Evolutionary conservation across 495 filamentous ascomycete species (phyloP).

Genomic region (Lepidopterella palustris): DNA sequence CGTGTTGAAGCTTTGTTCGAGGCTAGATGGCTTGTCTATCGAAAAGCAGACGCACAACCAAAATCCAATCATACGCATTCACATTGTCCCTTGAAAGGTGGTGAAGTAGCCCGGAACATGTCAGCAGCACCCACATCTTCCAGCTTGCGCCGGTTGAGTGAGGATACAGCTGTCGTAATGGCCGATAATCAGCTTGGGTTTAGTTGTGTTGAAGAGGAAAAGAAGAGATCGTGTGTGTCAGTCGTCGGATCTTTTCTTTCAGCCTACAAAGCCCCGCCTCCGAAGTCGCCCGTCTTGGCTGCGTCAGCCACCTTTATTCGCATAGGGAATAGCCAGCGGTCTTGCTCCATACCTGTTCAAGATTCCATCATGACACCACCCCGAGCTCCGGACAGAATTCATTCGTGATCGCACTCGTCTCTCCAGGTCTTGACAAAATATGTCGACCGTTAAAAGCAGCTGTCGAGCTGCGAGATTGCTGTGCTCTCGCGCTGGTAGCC

Average conservation of each 20-base stretch:
- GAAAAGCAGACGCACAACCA: constrained; percentile 34
- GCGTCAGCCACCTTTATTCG: too few relatives aligned
- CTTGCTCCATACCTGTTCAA: too few relatives aligned
- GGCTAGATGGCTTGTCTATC: too few relatives aligned
- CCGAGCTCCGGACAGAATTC: background rate
- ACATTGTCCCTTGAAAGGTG: constrained; percentile 43
- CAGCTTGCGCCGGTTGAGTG: constrained; percentile 32
- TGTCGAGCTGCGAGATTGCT: constrained; percentile 19
- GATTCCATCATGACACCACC: background rate
- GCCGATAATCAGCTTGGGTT: constrained; percentile 46
- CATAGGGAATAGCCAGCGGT: too few relatives aligned
- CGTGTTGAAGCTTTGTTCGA: too few relatives aligned
- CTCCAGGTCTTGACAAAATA: background rate
- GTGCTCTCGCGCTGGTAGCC: constrained; percentile 7
- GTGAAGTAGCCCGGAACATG: constrained; percentile 42
- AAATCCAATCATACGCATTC: constrained; percentile 44
- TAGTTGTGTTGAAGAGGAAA: constrained; percentile 41
- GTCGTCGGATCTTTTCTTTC: background rate
- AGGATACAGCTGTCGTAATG: constrained; percentile 39
- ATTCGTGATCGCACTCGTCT: background rate
- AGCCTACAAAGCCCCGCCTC: too few relatives aligned
- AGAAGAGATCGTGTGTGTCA: background rate
- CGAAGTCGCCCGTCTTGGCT: too few relatives aligned
- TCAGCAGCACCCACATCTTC: constrained; percentile 43
- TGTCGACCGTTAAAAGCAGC: constrained; percentile 22